phyloP scores from a whole-genome alignment of 352 stramenopile species.

The Pythium plurisporium region DNA sequence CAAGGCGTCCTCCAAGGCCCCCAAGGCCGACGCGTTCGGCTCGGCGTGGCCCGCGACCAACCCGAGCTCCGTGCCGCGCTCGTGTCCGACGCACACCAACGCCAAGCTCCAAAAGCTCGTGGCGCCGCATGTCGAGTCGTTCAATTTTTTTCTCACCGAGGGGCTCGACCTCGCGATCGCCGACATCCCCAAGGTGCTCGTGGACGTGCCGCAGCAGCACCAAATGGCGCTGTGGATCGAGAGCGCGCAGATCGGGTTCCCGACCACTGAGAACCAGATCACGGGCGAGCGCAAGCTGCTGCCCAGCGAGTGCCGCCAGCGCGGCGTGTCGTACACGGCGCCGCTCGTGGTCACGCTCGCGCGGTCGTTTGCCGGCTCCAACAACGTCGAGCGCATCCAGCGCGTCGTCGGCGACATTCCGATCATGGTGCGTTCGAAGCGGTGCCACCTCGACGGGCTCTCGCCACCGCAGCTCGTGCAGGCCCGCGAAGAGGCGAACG shows the following conservation, averaged over 20 bases:
- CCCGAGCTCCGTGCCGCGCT: constrained; percentile 70
- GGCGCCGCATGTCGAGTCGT: constrained; percentile 96
- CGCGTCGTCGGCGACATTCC: constrained; percentile 93
- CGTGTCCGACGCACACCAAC: constrained; percentile 70
- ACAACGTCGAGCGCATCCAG: constrained; percentile 81
- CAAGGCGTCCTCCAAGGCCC: constrained; percentile 27
- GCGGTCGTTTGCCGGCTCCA: constrained; percentile 69
- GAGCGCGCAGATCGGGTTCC: constrained; percentile 92
- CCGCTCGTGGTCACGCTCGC: constrained; percentile 92
- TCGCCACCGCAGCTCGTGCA: constrained; percentile 85
- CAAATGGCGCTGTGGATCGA: constrained; percentile 89
- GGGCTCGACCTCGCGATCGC: constrained; percentile 92
- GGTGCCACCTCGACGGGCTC: constrained; percentile 92
- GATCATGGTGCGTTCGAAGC: constrained; percentile 97
- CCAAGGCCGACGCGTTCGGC: constrained; percentile 34
- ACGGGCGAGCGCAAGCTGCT: constrained; percentile 82
- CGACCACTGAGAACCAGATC: constrained; percentile 78
- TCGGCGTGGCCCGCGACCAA: constrained; percentile 80
- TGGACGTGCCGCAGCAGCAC: constrained; percentile 88
- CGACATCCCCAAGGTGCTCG: constrained; percentile 87
- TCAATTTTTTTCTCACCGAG: constrained; percentile 97
- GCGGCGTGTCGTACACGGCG: constrained; percentile 95
- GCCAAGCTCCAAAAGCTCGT: constrained; percentile 89
- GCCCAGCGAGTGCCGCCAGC: constrained; percentile 95
- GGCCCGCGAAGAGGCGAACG: constrained; percentile 91